Evolutionary conservation across 495 filamentous ascomycete genomes (phyloP), one percentile per base, ranked within the genome.

Genomic region (Aspergillus haitiensis): DNA sequence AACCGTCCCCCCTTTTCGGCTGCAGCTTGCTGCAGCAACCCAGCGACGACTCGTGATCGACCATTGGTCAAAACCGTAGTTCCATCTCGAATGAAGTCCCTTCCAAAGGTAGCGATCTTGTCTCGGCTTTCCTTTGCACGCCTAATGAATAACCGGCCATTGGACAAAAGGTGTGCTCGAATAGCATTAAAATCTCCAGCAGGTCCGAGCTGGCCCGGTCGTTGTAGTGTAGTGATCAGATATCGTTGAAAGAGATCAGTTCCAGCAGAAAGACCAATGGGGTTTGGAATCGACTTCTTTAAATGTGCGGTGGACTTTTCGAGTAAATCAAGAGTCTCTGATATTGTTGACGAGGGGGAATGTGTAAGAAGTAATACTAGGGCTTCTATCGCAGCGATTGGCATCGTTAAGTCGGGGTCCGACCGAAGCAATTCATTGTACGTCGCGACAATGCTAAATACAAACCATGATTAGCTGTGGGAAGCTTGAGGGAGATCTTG

Each of bases 211-310:
- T 77, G 71, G 9, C 76, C 75, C 3, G 83, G 82, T 16, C 82
- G 71, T 66, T 87, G 83, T 64, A 88, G 74, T 40, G 84, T 85
- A 44, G 82, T 84, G 58, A 96, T 88, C 48, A 98, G 84, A 74
- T 93, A 98, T 67, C 92, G 86, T 72, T 94, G 92, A 79, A 98
- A 98, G 58, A 97, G 82, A 71, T 97, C 93, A 64, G 93, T 96
- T 64, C 94, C 94, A 51, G 95, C 94, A 36, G 89, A 91, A 18
- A 97, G 82, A 31, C 93, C 76, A 62, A 98, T 91, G 12, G 93
- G 89, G 74, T 98, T 98, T 3, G 89, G 78, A 44, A 93, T 85
- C 12, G 86, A 81, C 55, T 77, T 75, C 71, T 91, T 91, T 59
- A 98, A 82, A 62, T 86, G 84, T 8, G 78, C 72, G 59, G 90